Base-by-base conservation (phyloP, 208 protist genomes). In the Strigomonas oncopelti region DNA sequence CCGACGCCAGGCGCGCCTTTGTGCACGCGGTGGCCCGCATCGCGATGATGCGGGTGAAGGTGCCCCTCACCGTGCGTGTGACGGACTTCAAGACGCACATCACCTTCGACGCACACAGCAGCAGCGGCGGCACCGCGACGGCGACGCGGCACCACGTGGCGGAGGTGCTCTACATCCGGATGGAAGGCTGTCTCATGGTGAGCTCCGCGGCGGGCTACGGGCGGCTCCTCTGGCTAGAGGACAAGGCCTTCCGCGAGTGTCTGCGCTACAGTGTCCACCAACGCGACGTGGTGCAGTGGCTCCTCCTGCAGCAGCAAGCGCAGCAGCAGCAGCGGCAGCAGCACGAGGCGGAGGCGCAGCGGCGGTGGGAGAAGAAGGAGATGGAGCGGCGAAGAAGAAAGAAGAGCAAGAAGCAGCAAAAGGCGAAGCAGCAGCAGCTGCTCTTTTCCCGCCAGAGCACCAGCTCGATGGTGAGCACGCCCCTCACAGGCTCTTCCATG, bases 161-260 rank as follows among this genome's bases (percentile, higher is more conserved):
- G 55, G 55, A 60, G 16, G 4, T 62, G 9, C 67, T 95, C 61
- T 84, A 92, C 36, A 55, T 95, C 61, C 78, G 83, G 31, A 72
- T 95, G 28, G 85, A 93, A 59, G 90, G 90, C n/a, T 87, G 72
- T 28, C 72, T 92, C 16, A 85, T 93, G 85, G 73, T 81, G 58
- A 72, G 72, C 32, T 83, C 78, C 55, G 57, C 71, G 18, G 29
- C 45, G 5, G 76, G 83, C 7, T 63, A 69, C 7, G 27, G 52
- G 24, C 77, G 72, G 29, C 65, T 89, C 0, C 62, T 74, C 28
- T 56, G 72, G 46, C 65, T 92, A 11, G 82, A 88, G 66, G 78
- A 91, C 36, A 72, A 73, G 28, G 77, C 89, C 22, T 92, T 92
- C 68, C 75, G 75, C 1, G 83, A 90, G 53, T 94, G 85, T 73